These are phyloP conservation scores for Rhizopus arrhizus DNA, from an alignment of 371 early-diverging fungal genomes.

Conservation along the genomic window DNA sequence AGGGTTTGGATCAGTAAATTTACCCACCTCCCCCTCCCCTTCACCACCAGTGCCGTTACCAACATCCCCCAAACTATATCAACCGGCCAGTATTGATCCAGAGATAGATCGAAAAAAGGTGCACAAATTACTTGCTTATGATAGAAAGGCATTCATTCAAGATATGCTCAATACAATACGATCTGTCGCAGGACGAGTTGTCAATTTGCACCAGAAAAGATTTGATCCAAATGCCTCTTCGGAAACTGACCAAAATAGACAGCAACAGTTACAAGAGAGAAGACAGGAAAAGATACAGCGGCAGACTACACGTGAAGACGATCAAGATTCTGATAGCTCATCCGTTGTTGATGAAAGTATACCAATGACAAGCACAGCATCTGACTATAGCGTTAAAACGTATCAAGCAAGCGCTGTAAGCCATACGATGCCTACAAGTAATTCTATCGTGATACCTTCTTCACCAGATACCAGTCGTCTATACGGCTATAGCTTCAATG, in stretches of 20 bases:
- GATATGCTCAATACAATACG: conserved; percentile 28
- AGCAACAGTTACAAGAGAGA: conserved; percentile 5
- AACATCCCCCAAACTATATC: conserved; percentile 9
- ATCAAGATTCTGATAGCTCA: conserved; percentile 9
- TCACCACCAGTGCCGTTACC: background rate
- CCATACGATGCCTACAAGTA: background rate
- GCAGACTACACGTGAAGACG: conserved; percentile 2
- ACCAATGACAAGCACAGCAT: conserved; percentile 28
- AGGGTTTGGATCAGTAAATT: background rate
- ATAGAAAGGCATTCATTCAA: conserved; percentile 3
- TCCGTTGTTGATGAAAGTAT: conserved; percentile 25
- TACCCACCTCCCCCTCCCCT: background rate
- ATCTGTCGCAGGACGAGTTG: conserved; percentile 33
- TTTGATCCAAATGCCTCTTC: background rate
- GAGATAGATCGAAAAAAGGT: conserved; percentile 20
- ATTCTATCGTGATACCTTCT: background rate
- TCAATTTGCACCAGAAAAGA: conserved; percentile 27
- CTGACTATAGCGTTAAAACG: conserved; percentile 3
- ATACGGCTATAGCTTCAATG: conserved; percentile 31
- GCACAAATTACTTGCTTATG: conserved; percentile 10
- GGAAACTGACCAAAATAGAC: conserved; percentile 4
- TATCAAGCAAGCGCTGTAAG: background rate
- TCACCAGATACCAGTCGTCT: conserved; percentile 8
- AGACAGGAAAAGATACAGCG: background rate
- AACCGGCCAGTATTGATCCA: conserved; percentile 30